Evolutionary conservation across 1,284 basidiomycete genomes (phyloP), one percentile per base, ranked within the genome.

Genomic region (Quambalaria eucalypti): DNA sequence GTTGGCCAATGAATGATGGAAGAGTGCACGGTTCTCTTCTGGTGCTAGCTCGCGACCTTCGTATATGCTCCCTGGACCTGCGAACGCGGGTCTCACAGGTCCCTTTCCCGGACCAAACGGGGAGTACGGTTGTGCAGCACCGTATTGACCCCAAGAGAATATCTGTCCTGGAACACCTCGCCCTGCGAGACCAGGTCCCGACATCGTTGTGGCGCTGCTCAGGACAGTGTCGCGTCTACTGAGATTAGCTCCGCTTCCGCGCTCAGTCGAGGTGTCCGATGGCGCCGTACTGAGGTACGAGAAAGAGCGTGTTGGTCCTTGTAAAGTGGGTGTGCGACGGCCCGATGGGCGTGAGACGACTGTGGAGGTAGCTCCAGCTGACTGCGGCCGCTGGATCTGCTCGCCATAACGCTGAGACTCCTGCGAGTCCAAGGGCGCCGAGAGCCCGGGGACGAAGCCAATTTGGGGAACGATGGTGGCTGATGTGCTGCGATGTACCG

Each of bases 391-490:
- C 19, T 26, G 42, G 21, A 26, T 6, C 14, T 26, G 2, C 25
- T 46, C 42, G 19, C 25, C 50, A 19, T 44, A 21, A n/a, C 48
- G 33, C 23, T 46, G 46, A 5, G 21, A 21, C 28, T 40, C 31
- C 44, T 47, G 29, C 14, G 40, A 33, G 7, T 28, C 46, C 1
- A 38, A 33, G 14, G 42, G 42, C 31, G 44, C 50, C 23, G 63
- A 68, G n/a, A 74, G 60, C 14, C 68, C 65, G 8, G 66, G 59
- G 5, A 74, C 72, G 56, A 61, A 65, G 14, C 69, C 73, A 50
- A 74, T 74, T 39, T 62, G 59, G 4, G 50, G 49, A 28, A 66
- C 57, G 14, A 65, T 50, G 9, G 58, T 61, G 2, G 52, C 54
- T 44, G 61, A 65, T 5, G 58, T 60, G 8, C 44, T 50, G 10